Conservation (phyloP, 1,284 basidiomycete genomes). For the Puccinia hordei region DNA sequence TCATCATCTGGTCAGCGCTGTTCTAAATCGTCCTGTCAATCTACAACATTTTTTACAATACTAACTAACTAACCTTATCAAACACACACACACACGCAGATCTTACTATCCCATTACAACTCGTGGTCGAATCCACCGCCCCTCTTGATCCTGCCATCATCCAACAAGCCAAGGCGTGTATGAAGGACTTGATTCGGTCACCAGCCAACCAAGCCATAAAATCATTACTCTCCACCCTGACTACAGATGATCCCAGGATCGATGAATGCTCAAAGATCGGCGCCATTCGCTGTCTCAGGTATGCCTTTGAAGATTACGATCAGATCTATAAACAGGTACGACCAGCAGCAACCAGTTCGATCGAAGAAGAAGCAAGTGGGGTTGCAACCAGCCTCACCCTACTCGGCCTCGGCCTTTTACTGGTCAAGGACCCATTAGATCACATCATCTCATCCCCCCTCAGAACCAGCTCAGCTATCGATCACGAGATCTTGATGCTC, state of each 20-base stretch:
- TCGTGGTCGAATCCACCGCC: neutral
- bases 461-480: conserved; percentile 16
- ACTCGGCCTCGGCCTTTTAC: conserved; percentile 36
- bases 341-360: neutral
- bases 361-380: conserved; percentile 25
- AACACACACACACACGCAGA: neutral
- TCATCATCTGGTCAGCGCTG: conserved; percentile 21
- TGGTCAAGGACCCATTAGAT: conserved; percentile 27
- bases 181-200: conserved; percentile 50
- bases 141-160: conserved; percentile 26
- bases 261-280: conserved; percentile 38
- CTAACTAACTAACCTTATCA: too few species aligned
- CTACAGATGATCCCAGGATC: conserved; percentile 5
- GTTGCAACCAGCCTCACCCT: conserved; percentile 32
- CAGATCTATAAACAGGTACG: conserved; percentile 24
- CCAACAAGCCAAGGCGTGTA: conserved; percentile 43
- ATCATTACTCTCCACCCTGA: conserved; percentile 17
- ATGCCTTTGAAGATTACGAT: conserved; percentile 48
- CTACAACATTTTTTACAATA: too few species aligned
- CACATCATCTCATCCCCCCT: conserved; percentile 15
- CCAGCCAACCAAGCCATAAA: conserved; percentile 51
- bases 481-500: conserved; percentile 43
- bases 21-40: too few species aligned
- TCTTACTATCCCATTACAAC: conserved; percentile 14
- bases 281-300: conserved; percentile 44